Conservation (phyloP, 768 basidiomycete genomes). For the Favolaschia claudopus region DNA sequence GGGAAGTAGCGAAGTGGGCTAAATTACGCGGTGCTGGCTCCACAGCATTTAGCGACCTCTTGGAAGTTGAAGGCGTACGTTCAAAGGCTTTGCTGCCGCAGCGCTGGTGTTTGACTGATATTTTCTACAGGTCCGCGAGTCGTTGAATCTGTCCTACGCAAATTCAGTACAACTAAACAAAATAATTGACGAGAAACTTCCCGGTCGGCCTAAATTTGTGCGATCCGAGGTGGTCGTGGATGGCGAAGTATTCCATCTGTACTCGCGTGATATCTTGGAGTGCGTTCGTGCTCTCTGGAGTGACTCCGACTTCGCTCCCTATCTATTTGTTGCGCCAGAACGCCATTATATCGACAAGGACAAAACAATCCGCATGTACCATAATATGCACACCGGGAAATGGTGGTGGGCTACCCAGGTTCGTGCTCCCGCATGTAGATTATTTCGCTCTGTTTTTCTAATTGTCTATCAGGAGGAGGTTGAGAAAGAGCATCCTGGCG, state of each 20-base stretch:
- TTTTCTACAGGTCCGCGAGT: slow-evolving; percentile 29
- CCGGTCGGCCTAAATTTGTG: slow-evolving; percentile 32
- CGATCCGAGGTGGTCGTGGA: slow-evolving; percentile 31
- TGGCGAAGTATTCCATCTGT: slow-evolving; percentile 35
- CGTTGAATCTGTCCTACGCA: slow-evolving; percentile 40
- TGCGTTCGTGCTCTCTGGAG: slow-evolving; percentile 39
- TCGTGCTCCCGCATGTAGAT: slow-evolving; percentile 14
- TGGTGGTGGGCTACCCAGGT: slow-evolving; percentile 66
- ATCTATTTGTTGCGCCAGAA: slow-evolving; percentile 39
- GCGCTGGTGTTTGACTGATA: slow-evolving; percentile 37
- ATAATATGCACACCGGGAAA: slow-evolving; percentile 54
- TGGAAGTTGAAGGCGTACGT: slow-evolving; percentile 47
- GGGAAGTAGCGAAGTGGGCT: slow-evolving; percentile 48
- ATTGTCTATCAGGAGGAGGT: slow-evolving; percentile 28
- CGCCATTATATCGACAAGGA: slow-evolving; percentile 38
- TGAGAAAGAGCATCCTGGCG: slow-evolving; percentile 31
- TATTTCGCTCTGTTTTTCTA: neutral
- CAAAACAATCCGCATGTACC: slow-evolving; percentile 27
- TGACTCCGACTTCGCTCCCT: slow-evolving; percentile 35
- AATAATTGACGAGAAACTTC: slow-evolving; percentile 40
- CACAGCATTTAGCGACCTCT: slow-evolving; percentile 45
- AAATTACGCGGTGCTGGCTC: slow-evolving; percentile 44
- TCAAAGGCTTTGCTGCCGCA: neutral
- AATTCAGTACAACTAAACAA: slow-evolving; percentile 38
- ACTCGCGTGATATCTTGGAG: slow-evolving; percentile 36